These are phyloP conservation scores for Saturnispora silvae DNA, from an alignment of 805 yeast genomes.

Conservation along the genomic window DNA sequence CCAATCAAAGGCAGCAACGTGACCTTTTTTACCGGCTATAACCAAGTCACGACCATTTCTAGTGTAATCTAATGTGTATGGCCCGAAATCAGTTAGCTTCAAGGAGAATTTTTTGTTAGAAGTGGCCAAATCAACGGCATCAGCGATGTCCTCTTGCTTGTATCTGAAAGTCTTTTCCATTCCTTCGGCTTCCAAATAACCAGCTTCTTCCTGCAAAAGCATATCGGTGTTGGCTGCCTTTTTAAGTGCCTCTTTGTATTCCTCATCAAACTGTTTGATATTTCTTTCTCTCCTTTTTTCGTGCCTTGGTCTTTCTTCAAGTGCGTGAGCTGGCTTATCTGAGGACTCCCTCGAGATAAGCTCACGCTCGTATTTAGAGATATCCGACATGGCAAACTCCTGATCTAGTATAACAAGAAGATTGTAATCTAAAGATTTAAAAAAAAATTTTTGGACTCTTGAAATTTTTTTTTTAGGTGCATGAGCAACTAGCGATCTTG, in stretches of 20 bases:
- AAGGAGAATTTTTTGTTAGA: constrained; percentile 67
- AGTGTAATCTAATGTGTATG: constrained; percentile 72
- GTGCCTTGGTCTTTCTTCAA: background rate
- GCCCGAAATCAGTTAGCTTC: constrained; percentile 70
- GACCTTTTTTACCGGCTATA: constrained; percentile 87
- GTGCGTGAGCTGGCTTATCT: background rate
- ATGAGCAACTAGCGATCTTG: background rate
- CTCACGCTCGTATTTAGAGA: constrained; percentile 5
- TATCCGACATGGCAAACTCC: constrained; percentile 8
- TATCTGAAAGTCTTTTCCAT: constrained; percentile 89
- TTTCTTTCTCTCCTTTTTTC: constrained; percentile 17
- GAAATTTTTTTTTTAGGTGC: background rate
- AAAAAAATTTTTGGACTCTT: background rate
- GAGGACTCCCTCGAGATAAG: background rate
- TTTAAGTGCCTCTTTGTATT: constrained; percentile 66
- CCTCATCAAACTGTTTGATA: constrained; percentile 55
- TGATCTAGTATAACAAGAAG: too few species aligned
- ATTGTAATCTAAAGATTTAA: too few species aligned
- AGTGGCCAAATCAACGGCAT: constrained; percentile 68
- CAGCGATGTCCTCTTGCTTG: constrained; percentile 65
- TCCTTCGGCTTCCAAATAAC: constrained; percentile 86
- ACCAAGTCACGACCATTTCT: constrained; percentile 81
- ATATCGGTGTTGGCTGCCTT: constrained; percentile 83
- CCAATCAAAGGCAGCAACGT: constrained; percentile 95
- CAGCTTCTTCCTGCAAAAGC: constrained; percentile 72